phyloP scores from a whole-genome alignment of 73 alveolate genomes.

The Blepharisma stoltei region DNA sequence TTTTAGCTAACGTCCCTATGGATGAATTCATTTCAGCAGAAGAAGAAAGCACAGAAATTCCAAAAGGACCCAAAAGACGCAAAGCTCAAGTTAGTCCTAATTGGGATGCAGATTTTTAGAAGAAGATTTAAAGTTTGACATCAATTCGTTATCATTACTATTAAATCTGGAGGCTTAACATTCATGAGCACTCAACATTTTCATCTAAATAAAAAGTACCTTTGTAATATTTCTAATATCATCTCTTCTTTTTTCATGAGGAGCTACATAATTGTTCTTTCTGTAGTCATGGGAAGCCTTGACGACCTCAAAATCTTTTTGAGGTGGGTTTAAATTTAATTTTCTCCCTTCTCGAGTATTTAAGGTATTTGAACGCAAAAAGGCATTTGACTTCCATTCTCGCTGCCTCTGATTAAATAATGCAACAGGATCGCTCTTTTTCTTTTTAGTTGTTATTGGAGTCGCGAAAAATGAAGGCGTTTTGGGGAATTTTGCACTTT shows the following conservation, averaged over 20 bases:
- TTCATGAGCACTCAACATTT: too few species aligned
- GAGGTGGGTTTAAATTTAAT: constrained; percentile 4
- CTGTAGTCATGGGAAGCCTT: background rate
- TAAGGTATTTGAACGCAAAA: constrained; percentile 5
- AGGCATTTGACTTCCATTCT: constrained; percentile 27
- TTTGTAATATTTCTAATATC: background rate
- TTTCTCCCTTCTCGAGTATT: constrained; percentile 29
- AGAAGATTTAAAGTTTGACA: too few species aligned
- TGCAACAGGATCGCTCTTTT: constrained; percentile 20
- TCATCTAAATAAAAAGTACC: too few species aligned
- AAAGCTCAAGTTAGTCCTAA: background rate
- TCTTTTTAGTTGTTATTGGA: background rate
- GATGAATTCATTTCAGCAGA: constrained; percentile 1
- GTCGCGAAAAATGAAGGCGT: background rate
- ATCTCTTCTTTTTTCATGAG: constrained; percentile 28
- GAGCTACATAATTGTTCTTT: constrained; percentile 1
- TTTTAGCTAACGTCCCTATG: background rate
- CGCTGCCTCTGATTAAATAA: constrained; percentile 14
- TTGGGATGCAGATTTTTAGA: constrained; percentile 24
- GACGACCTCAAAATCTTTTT: background rate
- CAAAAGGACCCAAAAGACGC: background rate
- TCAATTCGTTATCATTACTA: too few species aligned
- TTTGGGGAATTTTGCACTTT: background rate
- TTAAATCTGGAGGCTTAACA: too few species aligned
- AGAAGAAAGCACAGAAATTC: constrained; percentile 2